Conservation (phyloP, 73 alveolate genomes). For the Paramecium pentaurelia region DNA sequence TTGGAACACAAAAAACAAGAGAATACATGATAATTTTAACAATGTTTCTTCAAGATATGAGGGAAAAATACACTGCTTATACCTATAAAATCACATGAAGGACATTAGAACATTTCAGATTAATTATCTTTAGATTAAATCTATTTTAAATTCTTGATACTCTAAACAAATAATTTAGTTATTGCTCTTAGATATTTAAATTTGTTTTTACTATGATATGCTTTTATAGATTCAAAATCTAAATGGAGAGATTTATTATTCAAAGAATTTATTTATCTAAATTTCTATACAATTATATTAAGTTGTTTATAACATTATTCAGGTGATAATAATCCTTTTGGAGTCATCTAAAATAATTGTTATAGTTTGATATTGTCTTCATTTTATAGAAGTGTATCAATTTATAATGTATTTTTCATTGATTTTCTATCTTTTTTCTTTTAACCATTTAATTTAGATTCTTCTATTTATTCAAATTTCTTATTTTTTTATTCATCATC, state of each 20-base stretch:
- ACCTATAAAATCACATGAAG: not conserved
- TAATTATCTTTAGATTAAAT: not conserved
- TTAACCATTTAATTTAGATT: not conserved
- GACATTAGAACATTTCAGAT: not conserved
- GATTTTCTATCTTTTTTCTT: not conserved
- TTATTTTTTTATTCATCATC: not conserved
- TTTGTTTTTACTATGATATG: not conserved
- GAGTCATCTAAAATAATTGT: not conserved
- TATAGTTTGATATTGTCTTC: not conserved
- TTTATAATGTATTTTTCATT: not conserved
- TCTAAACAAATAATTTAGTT: not conserved
- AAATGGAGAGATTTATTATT: not conserved
- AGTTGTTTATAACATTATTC: not conserved
- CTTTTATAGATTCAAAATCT: not conserved
- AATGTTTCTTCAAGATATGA: not conserved
- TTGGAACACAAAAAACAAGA: not conserved
- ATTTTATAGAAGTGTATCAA: not conserved
- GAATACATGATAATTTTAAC: not conserved
- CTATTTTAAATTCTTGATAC: not conserved
- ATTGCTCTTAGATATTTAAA: not conserved
- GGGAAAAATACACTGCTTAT: not conserved
- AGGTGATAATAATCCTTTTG: not conserved
- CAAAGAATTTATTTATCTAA: not conserved
- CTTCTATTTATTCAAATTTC: not conserved
- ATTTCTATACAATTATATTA: not conserved